Percentiles rank a stretch among this genome's conserved stretches.
These are phyloP conservation scores for Hymenoscyphus scutula DNA, from an alignment of 2,329 filamentous ascomycete genomes.

Conservation along the genomic window DNA sequence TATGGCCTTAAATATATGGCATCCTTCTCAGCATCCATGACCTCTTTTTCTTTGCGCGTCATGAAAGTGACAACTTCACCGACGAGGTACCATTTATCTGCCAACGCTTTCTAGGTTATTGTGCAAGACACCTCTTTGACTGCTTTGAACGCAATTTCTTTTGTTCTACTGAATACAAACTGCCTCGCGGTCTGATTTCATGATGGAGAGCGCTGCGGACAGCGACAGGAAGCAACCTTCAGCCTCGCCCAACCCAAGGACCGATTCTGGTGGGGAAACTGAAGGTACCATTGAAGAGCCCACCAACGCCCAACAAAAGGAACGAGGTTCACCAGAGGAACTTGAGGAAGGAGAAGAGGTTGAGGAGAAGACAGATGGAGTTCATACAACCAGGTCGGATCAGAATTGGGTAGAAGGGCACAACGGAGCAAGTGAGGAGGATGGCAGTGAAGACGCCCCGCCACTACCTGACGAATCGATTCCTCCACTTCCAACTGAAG, in stretches of 20 bases:
- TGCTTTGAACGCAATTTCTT: not conserved
- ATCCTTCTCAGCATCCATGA: not conserved
- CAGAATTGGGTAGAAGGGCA: conserved; percentile 20
- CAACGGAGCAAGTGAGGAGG: conserved; percentile 15
- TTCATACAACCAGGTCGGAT: conserved; percentile 13
- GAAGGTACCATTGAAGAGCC: not conserved
- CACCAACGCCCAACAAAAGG: not conserved
- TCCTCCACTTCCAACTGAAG: conserved; percentile 47
- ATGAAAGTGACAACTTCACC: not conserved
- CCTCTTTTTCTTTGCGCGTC: conserved; percentile 1
- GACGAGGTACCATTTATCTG: not conserved
- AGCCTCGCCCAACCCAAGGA: conserved; percentile 8
- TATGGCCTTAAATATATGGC: no score
- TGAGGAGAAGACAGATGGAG: conserved; percentile 13
- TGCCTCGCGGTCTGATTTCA: not conserved
- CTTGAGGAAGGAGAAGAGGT: conserved; percentile 32
- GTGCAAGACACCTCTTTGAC: not conserved
- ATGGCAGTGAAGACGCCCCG: conserved; percentile 36
- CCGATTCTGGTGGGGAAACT: not conserved
- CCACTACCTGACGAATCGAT: conserved; percentile 41
- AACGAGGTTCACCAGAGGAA: conserved; percentile 2
- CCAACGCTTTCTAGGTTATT: not conserved
- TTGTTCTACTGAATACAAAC: not conserved
- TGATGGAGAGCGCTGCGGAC: not conserved
- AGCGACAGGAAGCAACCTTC: conserved; percentile 3